These are phyloP conservation scores for Centaurea solstitialis DNA, from an alignment of 129 eudicot species.

Conservation along the genomic window DNA sequence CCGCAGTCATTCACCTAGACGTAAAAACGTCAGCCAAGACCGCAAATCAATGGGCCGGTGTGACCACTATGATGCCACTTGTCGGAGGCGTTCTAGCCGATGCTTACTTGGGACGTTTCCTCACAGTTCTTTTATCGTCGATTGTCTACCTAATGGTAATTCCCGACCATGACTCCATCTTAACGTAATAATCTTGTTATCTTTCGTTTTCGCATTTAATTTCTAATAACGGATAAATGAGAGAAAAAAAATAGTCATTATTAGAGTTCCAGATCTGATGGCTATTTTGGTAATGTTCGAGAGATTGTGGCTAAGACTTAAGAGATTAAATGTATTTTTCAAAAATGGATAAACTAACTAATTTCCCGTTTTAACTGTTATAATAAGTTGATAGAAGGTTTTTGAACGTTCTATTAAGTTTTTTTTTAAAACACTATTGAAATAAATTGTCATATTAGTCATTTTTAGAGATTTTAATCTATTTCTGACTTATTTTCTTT, in stretches of 20 bases:
- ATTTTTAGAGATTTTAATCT: background rate
- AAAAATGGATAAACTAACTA: too few species aligned
- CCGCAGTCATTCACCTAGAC: slow-evolving; percentile 71
- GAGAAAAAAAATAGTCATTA: background rate
- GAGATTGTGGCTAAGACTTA: too few species aligned
- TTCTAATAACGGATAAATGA: background rate
- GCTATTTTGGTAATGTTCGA: too few species aligned
- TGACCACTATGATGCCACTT: slow-evolving; percentile 76
- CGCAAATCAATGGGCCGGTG: slow-evolving; percentile 76
- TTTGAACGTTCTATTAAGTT: background rate
- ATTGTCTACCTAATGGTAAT: slow-evolving; percentile 64
- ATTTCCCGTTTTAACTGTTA: background rate
- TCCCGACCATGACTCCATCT: background rate
- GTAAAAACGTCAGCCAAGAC: slow-evolving; percentile 73
- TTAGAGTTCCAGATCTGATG: background rate
- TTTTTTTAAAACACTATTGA: background rate
- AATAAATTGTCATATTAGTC: background rate
- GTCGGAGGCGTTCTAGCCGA: slow-evolving; percentile 90
- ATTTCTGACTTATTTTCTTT: background rate
- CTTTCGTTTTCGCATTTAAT: background rate
- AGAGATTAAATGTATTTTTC: too few species aligned
- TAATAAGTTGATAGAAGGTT: background rate
- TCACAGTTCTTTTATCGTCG: slow-evolving; percentile 60
- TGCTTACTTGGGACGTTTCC: slow-evolving; percentile 75
- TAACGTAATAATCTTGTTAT: background rate